phyloP scores from a whole-genome alignment of 495 filamentous ascomycete species.

The Glonium stellatum region DNA sequence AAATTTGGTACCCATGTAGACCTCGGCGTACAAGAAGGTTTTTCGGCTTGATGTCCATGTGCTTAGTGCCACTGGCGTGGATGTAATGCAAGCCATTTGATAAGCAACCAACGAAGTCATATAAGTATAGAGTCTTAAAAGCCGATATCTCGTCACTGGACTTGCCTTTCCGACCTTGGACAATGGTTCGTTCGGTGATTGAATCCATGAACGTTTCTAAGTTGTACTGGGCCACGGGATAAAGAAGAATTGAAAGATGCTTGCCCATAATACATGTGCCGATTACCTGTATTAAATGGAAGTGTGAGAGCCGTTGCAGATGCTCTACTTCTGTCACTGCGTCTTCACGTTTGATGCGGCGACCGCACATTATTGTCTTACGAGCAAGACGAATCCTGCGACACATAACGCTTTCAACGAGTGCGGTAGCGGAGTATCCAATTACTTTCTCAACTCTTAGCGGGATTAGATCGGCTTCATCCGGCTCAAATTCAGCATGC shows the following conservation, averaged over 20 bases:
- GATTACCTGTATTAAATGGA: slow-evolving; percentile 23
- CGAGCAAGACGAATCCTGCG: slow-evolving; percentile 20
- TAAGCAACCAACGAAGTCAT: not conserved
- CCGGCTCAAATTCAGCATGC: slow-evolving; percentile 8
- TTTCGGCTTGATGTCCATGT: slow-evolving; percentile 11
- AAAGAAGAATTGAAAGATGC: slow-evolving; percentile 20
- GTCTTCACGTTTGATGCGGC: slow-evolving; percentile 12
- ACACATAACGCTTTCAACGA: slow-evolving; percentile 25
- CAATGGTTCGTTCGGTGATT: not conserved
- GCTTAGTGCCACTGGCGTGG: slow-evolving; percentile 1
- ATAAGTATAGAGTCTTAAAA: too few relatives aligned
- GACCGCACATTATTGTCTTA: slow-evolving; percentile 14
- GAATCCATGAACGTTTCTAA: slow-evolving; percentile 19
- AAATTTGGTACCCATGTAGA: slow-evolving; percentile 14
- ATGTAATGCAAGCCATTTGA: not conserved
- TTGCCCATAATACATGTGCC: slow-evolving; percentile 17
- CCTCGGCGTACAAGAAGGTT: not conserved
- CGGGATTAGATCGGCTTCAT: slow-evolving; percentile 5
- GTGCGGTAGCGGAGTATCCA: slow-evolving; percentile 8
- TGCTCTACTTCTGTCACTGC: slow-evolving; percentile 22
- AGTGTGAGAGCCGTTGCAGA: slow-evolving; percentile 20
- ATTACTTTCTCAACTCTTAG: slow-evolving; percentile 7
- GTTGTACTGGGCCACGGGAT: slow-evolving; percentile 21
- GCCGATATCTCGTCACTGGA: not conserved
- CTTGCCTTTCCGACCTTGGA: too few relatives aligned